Conservation (phyloP, 768 basidiomycete genomes). For the Amanita rubescens region DNA sequence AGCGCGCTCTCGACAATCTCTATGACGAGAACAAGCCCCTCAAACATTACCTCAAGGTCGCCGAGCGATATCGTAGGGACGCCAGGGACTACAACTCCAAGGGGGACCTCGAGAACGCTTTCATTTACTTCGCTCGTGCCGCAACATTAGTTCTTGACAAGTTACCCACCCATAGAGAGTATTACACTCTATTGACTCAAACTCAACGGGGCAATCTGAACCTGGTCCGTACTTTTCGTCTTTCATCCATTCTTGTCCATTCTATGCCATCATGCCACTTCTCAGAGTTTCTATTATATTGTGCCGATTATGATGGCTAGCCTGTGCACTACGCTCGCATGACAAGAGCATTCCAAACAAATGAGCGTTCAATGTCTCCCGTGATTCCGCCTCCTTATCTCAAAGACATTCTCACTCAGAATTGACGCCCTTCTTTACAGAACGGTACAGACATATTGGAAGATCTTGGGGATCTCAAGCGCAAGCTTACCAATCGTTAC, state of each 20-base stretch:
- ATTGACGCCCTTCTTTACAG: constrained; percentile 24
- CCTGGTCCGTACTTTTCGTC: constrained; percentile 43
- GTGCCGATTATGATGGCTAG: not conserved
- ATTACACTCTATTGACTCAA: constrained; percentile 42
- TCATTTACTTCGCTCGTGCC: constrained; percentile 63
- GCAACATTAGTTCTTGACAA: constrained; percentile 75
- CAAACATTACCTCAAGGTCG: constrained; percentile 59
- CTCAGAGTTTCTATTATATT: not conserved
- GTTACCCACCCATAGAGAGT: constrained; percentile 67
- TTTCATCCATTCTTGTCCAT: constrained; percentile 4
- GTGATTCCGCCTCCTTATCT: not conserved
- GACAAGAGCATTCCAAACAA: not conserved
- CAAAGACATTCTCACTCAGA: not conserved
- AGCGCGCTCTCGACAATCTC: constrained; percentile 45
- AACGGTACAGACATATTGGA: constrained; percentile 72
- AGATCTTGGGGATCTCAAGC: constrained; percentile 58
- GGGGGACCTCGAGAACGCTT: constrained; percentile 63
- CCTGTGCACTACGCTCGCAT: not conserved
- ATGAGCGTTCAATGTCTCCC: not conserved
- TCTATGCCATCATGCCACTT: not conserved
- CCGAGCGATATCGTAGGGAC: constrained; percentile 53
- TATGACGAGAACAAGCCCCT: constrained; percentile 54
- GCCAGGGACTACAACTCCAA: constrained; percentile 39
- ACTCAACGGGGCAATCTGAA: constrained; percentile 62
- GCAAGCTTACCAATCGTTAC: constrained; percentile 52